Conservation (phyloP, 768 basidiomycete species). For the Rhizopogon roseolus region DNA sequence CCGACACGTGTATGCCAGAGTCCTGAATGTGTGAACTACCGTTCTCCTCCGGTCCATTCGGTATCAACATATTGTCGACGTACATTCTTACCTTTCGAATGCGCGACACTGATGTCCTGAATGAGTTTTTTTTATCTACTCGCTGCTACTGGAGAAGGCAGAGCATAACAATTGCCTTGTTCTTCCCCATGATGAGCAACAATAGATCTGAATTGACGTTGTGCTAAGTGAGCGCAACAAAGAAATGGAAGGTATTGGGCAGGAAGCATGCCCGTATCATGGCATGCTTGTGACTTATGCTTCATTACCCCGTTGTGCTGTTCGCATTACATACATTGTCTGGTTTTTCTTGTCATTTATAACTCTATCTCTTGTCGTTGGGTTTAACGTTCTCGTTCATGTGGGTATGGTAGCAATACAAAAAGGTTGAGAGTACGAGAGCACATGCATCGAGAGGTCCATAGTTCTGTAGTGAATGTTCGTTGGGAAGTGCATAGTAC, state of each 20-base stretch:
- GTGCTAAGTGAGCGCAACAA: conserved; percentile 2
- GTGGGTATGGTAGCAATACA: no score
- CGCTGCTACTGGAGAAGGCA: conserved; percentile 13
- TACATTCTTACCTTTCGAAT: conserved; percentile 5
- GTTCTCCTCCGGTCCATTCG: conserved; percentile 17
- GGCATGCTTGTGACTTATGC: conserved; percentile 8
- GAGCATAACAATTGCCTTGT: conserved; percentile 10
- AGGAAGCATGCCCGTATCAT: conserved; percentile 8
- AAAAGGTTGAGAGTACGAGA: no score
- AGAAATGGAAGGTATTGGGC: conserved; percentile 6
- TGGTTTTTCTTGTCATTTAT: no score
- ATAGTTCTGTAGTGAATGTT: no score
- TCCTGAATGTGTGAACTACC: not conserved
- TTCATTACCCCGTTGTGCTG: no score
- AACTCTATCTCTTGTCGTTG: no score
- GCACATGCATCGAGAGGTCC: no score
- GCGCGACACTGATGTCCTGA: conserved; percentile 13
- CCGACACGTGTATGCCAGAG: not conserved
- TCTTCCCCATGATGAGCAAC: conserved; percentile 1
- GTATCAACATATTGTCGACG: conserved; percentile 21
- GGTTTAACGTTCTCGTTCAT: no score
- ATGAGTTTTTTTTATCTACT: conserved; percentile 20
- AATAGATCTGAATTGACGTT: not conserved
- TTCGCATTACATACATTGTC: no score
- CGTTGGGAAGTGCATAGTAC: no score